A percentile compares a stretch with the other conserved stretches of the same genome.
Conservation (phyloP, 192 early-diverging fungal genomes). For the Helicostylum pulchrum region DNA sequence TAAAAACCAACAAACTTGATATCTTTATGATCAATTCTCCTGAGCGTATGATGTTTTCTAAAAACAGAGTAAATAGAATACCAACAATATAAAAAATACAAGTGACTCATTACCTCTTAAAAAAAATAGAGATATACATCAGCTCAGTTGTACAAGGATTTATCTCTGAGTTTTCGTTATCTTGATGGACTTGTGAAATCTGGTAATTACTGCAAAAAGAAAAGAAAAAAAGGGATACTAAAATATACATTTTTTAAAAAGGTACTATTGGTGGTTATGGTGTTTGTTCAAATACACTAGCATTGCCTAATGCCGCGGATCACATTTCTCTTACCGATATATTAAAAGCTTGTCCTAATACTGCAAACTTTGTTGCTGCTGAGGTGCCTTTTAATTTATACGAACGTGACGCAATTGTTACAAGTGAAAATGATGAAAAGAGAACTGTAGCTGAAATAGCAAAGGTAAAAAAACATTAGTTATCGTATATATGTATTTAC, state of each 20-base stretch:
- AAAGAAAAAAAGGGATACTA: too few relatives aligned
- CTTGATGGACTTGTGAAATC: conserved; percentile 59
- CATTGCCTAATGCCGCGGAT: conserved; percentile 55
- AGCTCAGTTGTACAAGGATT: conserved; percentile 53
- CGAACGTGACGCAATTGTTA: conserved; percentile 58
- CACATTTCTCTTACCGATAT: conserved; percentile 55
- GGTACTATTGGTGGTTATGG: conserved; percentile 63
- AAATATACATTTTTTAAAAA: too few relatives aligned
- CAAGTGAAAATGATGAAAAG: conserved; percentile 20
- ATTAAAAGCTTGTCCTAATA: conserved; percentile 33
- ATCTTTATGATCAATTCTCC: conserved; percentile 77
- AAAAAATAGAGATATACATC: conserved; percentile 13
- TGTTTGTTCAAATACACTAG: conserved; percentile 64
- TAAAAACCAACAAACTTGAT: conserved; percentile 58
- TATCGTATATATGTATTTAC: neutral
- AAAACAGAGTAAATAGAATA: conserved; percentile 21
- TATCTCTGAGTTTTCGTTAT: conserved; percentile 54
- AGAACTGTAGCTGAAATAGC: conserved; percentile 38
- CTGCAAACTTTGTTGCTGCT: conserved; percentile 57
- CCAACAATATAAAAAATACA: neutral
- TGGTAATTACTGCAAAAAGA: too few relatives aligned
- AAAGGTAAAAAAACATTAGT: conserved; percentile 27
- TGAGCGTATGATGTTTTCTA: conserved; percentile 65
- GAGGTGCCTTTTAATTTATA: conserved; percentile 74
- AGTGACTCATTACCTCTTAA: neutral